Evolutionary conservation across 495 filamentous ascomycete species (phyloP), one percentile per base, ranked within the genome.

Genomic region (Emericellopsis terricola): DNA sequence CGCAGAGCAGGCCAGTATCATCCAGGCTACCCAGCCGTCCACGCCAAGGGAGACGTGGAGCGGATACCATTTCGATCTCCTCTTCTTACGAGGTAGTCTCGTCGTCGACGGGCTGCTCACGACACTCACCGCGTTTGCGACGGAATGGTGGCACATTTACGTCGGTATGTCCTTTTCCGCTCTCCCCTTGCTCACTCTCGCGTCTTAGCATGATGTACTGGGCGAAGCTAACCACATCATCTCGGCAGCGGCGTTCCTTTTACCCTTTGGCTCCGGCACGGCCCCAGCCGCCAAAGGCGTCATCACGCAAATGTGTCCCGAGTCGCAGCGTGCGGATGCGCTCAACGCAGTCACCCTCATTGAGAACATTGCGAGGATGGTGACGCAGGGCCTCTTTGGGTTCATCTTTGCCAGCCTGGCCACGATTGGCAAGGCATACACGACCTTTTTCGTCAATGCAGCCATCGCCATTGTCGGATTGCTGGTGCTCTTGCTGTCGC

Each of bases 231-330:
- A 18, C 3, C 17, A 3, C 21, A 14, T 32, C 24, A 45, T 18
- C 18, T 11, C 16, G 14, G n/a, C 35, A 52, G 59, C 58, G 11
- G 55, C 59, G 0, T 55, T 56, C 36, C 33, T 64, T n/a, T 44
- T 73, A 1, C 68, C 68, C 0, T 59, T 73, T 19, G 68, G 59
- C 1, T 65, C 67, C 0, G 68, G 68, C 0, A 62, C 67, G 0
- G 67, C 65, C 1, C 55, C 67, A 2, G 65, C 67, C 0, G 63
- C 67, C 10, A 73, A 71, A 34, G 68, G 68, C 13, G 65, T 68
- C 19, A 68, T 73, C 50, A 57, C 68, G 11, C 62, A 68, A 28
- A 57, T 73, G 57, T 65, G 64, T 26, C 38, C 61, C 2, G 41
- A 57, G 2, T 47, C 47, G 4, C 48, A 62, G 34, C 53, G 66